These are phyloP conservation scores for Malus domestica DNA, from an alignment of 306 rosid species.

Conservation along the genomic window DNA sequence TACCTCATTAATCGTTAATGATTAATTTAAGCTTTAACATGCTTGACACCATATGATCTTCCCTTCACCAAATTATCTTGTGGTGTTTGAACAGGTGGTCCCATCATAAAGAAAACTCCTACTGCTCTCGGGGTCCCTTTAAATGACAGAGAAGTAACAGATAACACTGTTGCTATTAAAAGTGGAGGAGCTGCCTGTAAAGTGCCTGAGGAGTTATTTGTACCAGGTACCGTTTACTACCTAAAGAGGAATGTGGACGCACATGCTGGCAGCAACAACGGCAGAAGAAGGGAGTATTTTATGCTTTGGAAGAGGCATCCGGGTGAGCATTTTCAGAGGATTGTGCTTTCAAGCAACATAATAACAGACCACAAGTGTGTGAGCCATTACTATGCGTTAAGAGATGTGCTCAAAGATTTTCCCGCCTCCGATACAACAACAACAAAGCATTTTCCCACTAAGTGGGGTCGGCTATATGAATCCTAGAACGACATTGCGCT, in stretches of 20 bases:
- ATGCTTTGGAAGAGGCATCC: conserved; percentile 72
- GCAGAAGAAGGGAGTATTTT: conserved; percentile 32
- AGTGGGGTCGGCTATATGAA: no score
- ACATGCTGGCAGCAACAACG: conserved; percentile 6
- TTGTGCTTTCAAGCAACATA: conserved; percentile 67
- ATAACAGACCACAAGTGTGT: conserved; percentile 86
- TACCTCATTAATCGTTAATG: neutral
- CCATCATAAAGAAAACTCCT: conserved; percentile 29
- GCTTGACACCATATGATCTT: conserved; percentile 6
- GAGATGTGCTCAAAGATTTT: conserved; percentile 82
- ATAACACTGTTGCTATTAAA: conserved; percentile 27
- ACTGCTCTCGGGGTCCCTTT: conserved; percentile 19
- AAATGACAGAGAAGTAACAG: conserved; percentile 19
- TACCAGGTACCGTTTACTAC: conserved; percentile 76
- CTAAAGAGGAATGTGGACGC: conserved; percentile 56
- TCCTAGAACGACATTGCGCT: no score
- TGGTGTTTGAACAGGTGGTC: conserved; percentile 45
- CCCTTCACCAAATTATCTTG: conserved; percentile 13
- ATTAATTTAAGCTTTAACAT: neutral
- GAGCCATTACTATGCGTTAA: conserved; percentile 71
- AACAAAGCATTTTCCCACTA: no score
- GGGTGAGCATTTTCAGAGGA: conserved; percentile 72
- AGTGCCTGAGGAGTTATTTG: conserved; percentile 61
- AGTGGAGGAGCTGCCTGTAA: conserved; percentile 26
- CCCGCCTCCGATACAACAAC: conserved; percentile 26